These are phyloP conservation scores for Microbotryum silenes-acaulis DNA, from an alignment of 1,284 basidiomycete species.

Conservation along the genomic window DNA sequence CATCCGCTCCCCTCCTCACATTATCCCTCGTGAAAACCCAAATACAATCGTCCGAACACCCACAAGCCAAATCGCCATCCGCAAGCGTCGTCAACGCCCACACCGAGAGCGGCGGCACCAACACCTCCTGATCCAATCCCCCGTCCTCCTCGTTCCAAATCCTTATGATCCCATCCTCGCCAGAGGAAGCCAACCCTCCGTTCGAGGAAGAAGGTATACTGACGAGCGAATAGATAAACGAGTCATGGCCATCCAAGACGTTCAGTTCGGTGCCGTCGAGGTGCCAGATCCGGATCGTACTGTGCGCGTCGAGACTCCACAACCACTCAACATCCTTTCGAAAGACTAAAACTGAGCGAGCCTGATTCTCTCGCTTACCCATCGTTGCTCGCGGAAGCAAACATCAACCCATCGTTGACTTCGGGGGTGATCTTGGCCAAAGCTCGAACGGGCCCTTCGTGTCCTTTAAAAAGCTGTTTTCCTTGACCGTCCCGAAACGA, in stretches of 20 bases:
- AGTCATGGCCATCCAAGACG: constrained; percentile 81
- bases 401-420: constrained; percentile 54
- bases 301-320: constrained; percentile 38
- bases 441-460: constrained; percentile 82
- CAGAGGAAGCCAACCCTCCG: constrained; percentile 70
- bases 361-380: constrained; percentile 50
- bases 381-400: constrained; percentile 93
- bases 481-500: constrained; percentile 62
- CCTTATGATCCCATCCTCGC: constrained; percentile 88
- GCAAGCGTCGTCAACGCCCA: constrained; percentile 81
- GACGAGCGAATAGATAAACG: constrained; percentile 86
- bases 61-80: constrained; percentile 83
- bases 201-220: constrained; percentile 52
- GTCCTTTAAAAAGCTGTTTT: constrained; percentile 57
- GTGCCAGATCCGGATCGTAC: constrained; percentile 85
- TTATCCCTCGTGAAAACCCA: constrained; percentile 74
- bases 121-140: constrained; percentile 72
- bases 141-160: constrained; percentile 78
- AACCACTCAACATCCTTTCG: neutral
- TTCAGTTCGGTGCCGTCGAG: constrained; percentile 64
- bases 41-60: constrained; percentile 76
- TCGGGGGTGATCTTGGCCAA: constrained; percentile 49
- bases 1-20: constrained; percentile 58
- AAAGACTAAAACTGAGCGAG: neutral
- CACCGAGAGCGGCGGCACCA: constrained; percentile 82